phyloP scores from a whole-genome alignment of 1,284 basidiomycete species.

The Cutaneotrichosporon cavernicola region DNA sequence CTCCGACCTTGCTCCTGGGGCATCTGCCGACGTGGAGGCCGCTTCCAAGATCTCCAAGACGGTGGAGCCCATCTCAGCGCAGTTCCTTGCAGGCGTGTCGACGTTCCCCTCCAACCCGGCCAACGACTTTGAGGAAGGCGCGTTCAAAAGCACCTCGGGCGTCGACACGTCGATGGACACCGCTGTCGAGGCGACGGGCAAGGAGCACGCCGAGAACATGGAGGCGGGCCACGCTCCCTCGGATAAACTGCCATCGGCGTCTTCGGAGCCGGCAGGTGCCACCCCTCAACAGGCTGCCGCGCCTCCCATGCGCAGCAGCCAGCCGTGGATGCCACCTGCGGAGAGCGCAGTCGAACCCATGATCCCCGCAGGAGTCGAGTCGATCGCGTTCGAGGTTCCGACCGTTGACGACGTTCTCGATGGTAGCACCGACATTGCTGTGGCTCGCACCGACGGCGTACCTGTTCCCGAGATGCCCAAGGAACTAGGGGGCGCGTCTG shows the following conservation, averaged over 20 bases:
- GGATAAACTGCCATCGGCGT: neutral
- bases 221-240: neutral
- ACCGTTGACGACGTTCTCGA: slow-evolving; percentile 1
- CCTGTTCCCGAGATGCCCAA: slow-evolving; percentile 10
- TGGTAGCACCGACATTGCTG: neutral
- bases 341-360: slow-evolving; percentile 1
- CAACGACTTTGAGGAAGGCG: slow-evolving; percentile 15
- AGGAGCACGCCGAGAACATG: slow-evolving; percentile 9
- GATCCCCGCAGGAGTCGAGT: slow-evolving; percentile 16
- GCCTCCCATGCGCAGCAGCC: neutral
- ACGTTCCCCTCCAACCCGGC: neutral
- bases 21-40: neutral
- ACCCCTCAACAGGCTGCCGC: neutral
- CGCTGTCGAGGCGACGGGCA: slow-evolving; percentile 5
- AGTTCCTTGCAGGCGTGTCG: slow-evolving; percentile 4
- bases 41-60: neutral
- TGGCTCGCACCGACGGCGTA: neutral
- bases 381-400: slow-evolving; percentile 13
- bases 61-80: neutral
- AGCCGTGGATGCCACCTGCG: slow-evolving; percentile 2
- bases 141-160: slow-evolving; percentile 15
- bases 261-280: neutral
- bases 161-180: slow-evolving; percentile 19
- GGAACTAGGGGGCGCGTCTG: slow-evolving; percentile 7
- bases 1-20: neutral